phyloP scores from a whole-genome alignment of 2,329 filamentous ascomycete species.

The Aspergillus udagawae region DNA sequence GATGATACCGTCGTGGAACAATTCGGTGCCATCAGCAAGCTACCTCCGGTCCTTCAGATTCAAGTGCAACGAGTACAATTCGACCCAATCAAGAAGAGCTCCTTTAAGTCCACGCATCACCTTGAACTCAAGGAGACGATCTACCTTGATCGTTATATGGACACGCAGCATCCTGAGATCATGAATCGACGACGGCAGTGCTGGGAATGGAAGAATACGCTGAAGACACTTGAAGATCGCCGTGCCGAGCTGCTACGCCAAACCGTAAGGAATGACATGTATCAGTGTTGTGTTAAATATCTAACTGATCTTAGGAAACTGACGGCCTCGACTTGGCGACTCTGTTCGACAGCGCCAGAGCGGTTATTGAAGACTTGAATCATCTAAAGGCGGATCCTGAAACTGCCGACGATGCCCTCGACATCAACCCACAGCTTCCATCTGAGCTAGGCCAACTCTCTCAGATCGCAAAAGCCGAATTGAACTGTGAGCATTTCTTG shows the following conservation, averaged over 20 bases:
- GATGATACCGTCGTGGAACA: slow-evolving; percentile 56
- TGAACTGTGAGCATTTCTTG: slow-evolving; percentile 36
- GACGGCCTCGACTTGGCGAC: slow-evolving; percentile 27
- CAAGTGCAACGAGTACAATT: slow-evolving; percentile 80
- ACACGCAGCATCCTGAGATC: slow-evolving; percentile 56
- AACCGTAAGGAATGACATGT: slow-evolving; percentile 19
- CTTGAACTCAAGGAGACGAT: slow-evolving; percentile 76
- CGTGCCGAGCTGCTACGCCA: slow-evolving; percentile 40
- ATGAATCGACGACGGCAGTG: slow-evolving; percentile 62
- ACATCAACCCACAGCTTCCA: slow-evolving; percentile 41
- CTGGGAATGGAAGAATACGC: slow-evolving; percentile 69
- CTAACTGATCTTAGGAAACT: slow-evolving; percentile 12
- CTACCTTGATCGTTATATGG: slow-evolving; percentile 84
- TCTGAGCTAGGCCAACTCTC: slow-evolving; percentile 45
- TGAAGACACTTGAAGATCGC: slow-evolving; percentile 53
- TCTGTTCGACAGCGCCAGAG: slow-evolving; percentile 33
- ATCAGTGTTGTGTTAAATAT: neutral
- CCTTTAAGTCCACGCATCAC: slow-evolving; percentile 71
- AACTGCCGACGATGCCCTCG: slow-evolving; percentile 36
- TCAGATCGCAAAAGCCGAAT: slow-evolving; percentile 43
- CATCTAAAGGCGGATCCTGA: slow-evolving; percentile 31
- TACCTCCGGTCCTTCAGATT: slow-evolving; percentile 83
- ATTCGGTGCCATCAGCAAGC: slow-evolving; percentile 68
- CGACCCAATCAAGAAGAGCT: slow-evolving; percentile 56
- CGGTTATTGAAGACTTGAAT: slow-evolving; percentile 43